phyloP scores from a whole-genome alignment of 129 eudicot species.

The Artemisia tridentata region DNA sequence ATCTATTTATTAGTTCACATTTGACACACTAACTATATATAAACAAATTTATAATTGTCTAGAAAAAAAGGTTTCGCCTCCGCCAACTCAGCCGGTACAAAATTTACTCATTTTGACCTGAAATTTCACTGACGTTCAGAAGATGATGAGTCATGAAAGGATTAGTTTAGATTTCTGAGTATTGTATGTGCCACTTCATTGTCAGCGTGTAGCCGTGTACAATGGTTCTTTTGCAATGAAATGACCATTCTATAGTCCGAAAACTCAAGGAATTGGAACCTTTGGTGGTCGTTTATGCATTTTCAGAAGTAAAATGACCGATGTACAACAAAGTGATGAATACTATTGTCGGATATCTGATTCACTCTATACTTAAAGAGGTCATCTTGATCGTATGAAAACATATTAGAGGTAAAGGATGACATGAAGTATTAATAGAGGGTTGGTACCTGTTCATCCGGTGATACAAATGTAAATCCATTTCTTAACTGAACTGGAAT shows the following conservation, averaged over 20 bases:
- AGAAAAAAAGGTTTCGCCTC: too few species aligned
- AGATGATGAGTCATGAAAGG: too few species aligned
- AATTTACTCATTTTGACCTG: too few species aligned
- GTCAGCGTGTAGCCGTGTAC: neutral
- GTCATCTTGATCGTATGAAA: neutral
- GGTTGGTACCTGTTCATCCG: constrained; percentile 97
- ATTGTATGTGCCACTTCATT: too few species aligned
- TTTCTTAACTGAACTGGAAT: constrained; percentile 76
- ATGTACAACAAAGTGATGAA: neutral
- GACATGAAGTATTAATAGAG: neutral
- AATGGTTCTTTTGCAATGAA: neutral
- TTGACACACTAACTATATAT: too few species aligned
- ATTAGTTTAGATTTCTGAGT: too few species aligned
- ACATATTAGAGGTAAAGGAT: neutral
- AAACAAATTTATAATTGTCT: too few species aligned
- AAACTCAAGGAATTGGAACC: neutral
- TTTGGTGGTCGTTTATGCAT: neutral
- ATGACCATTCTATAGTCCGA: neutral
- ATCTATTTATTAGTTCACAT: too few species aligned
- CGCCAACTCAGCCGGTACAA: too few species aligned
- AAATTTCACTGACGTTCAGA: too few species aligned
- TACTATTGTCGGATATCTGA: neutral
- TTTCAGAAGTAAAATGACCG: neutral
- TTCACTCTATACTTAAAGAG: neutral
- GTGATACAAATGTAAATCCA: constrained; percentile 79